Conservation (phyloP, 163 green algal species). For the Scenedesmus sp. region DNA sequence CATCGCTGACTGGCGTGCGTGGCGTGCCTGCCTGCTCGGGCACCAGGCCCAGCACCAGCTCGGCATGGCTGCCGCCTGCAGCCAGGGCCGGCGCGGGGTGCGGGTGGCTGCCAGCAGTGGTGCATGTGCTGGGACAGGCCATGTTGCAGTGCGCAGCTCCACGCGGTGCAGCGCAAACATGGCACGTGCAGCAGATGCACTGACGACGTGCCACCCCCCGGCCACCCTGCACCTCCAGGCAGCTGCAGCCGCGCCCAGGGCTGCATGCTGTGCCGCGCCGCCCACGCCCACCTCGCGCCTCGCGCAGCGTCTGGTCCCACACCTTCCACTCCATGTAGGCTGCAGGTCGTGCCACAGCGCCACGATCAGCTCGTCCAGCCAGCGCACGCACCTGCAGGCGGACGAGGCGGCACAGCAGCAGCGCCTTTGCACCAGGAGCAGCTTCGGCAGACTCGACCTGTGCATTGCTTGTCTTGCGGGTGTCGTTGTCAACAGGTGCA, state of each 20-base stretch:
- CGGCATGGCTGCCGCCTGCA: slow-evolving; percentile 30
- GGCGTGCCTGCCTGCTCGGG: background rate
- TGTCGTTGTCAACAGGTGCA: too few species aligned
- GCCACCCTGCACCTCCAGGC: too few species aligned
- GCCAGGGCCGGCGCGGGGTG: background rate
- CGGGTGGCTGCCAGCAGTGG: too few species aligned
- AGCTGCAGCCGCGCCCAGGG: background rate
- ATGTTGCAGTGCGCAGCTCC: background rate
- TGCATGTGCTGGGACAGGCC: too few species aligned
- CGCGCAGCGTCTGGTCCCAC: slow-evolving; percentile 59
- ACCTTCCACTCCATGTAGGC: slow-evolving; percentile 76
- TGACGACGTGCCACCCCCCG: too few species aligned
- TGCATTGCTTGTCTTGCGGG: too few species aligned
- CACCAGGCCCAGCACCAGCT: slow-evolving; percentile 52
- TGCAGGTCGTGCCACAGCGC: slow-evolving; percentile 74
- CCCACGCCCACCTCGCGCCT: slow-evolving; percentile 31
- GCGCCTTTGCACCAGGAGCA: background rate
- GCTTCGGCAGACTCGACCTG: background rate
- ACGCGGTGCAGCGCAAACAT: too few species aligned
- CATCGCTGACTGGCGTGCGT: background rate
- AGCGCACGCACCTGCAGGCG: slow-evolving; percentile 47
- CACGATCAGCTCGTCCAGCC: slow-evolving; percentile 75
- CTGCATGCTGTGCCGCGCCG: background rate
- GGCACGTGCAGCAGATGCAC: too few species aligned
- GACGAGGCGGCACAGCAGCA: background rate